Evolutionary conservation across 1,284 basidiomycete species (phyloP), one percentile per base, ranked within the genome.

Genomic region (Termitomyces sp.): DNA sequence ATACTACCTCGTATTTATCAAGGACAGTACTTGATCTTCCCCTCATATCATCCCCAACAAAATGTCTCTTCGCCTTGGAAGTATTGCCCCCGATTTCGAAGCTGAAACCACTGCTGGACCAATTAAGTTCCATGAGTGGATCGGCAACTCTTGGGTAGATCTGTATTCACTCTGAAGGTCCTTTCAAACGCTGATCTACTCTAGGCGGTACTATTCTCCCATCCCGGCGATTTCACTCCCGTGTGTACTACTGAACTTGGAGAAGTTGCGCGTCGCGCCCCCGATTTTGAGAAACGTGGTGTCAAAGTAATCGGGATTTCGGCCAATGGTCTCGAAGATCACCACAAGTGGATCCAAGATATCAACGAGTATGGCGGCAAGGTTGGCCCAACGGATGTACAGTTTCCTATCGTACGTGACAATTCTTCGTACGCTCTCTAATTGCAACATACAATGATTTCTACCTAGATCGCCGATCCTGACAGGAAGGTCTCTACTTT

Each of bases 221-320:
- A 98, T 72, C 96, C 95, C 1, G 95, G 89, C 52, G 85, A 89
- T 66, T 86, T 87, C 66, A 88, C 86, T 21, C 88, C 88, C 43
- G 84, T 95, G 49, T 96, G 93, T 78, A 93, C 97, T 45, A 99
- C 97, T 47, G 97, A 99, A 77, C 86, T 99, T 47, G 94, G 92
- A 50, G 95, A 97, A 66, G 93, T 97, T 31, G 89, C 96, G 38
- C 86, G 91, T 62, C 85, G 89, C 56, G 78, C 81, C n/a, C 74
- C 76, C 14, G 94, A 98, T 69, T 99, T 98, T 69, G 76, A 69
- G 19, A 83, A 84, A 65, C 89, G 96, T 57, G 85, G 86, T 57
- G 93, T 97, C 64, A 98, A 99, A 75, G 80, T 94, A 63, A 91
- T 97, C 59, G 92, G 95, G 39, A 85, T 99, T 55, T 97, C 93